A percentile compares a stretch with the other conserved stretches of the same genome.
phyloP scores from a whole-genome alignment of 306 rosid species.

The Parietaria judaica region DNA sequence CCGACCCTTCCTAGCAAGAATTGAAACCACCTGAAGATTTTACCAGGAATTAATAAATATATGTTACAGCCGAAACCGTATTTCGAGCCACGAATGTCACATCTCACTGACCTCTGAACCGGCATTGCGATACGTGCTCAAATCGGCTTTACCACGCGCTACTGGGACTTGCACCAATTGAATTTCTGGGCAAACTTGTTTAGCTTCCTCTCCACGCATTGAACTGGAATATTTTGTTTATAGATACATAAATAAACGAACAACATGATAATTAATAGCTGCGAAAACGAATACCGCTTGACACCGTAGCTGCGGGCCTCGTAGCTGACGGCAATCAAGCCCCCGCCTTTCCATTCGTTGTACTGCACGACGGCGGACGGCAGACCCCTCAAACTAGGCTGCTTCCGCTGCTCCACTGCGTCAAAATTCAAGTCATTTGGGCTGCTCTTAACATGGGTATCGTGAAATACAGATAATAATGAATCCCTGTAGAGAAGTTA shows the following conservation, averaged over 20 bases:
- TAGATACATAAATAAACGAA: background rate
- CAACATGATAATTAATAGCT: background rate
- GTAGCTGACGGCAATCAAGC: conserved; percentile 88
- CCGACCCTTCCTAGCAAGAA: conserved; percentile 73
- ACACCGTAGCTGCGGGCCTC: conserved; percentile 86
- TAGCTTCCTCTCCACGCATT: conserved; percentile 94
- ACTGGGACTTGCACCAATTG: conserved; percentile 84
- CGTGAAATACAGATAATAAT: no score
- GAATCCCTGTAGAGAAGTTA: no score
- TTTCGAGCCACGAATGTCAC: background rate
- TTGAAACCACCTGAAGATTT: conserved; percentile 56
- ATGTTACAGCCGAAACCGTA: background rate
- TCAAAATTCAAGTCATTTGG: background rate
- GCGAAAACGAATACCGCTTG: conserved; percentile 46
- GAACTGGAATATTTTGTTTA: conserved; percentile 37
- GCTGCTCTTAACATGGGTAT: no score
- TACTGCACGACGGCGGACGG: conserved; percentile 90
- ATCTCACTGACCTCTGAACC: conserved; percentile 66
- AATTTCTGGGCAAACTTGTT: conserved; percentile 69
- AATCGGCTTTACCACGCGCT: conserved; percentile 92
- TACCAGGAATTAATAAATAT: conserved; percentile 5
- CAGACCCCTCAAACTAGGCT: conserved; percentile 66
- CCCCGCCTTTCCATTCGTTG: conserved; percentile 87
- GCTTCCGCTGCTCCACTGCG: conserved; percentile 82
- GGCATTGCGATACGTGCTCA: conserved; percentile 63